Base-by-base conservation (phyloP, 441 rosid genomes). In the Arabidopsis hybrid region DNA sequence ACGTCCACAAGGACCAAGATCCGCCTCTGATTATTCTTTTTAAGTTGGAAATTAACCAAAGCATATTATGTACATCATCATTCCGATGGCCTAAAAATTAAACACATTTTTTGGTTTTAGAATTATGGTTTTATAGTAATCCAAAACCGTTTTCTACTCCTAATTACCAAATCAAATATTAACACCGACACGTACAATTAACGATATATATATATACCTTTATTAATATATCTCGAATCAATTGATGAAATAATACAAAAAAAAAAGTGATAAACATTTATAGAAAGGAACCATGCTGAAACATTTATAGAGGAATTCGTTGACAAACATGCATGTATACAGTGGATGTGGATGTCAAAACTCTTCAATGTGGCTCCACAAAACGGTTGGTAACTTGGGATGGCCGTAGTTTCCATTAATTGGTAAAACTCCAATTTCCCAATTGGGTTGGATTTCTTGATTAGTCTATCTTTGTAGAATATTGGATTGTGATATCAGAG, bases 361-460 rank as follows among this genome's bases (percentile, higher is more conserved):
- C 13, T 56, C 11, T 56, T 56, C 60, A 56, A 56, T 56, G 60
- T 56, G 18, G 60, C 39, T 56, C 61, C 42, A 32, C 39, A 14
- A 8, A 14, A 14, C 61, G 8, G 42, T 34, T 34, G 40, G 61
- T 57, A 49, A 49, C 8, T 49, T 49, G 53, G 53, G 17, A 17
- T 49, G 53, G 53, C 29, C 29, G 16, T 17, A 17, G 4, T 17
- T 14, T 17, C 53, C 53, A 49, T 3, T 49, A 8, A 17, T 49
- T 49, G 29, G 53, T 49, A 8, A 49, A 17, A 49, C 53, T 49
- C 29, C 29, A 49, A 49, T 49, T 49, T 8, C 11, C 6, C 29
- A 17, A 3, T 17, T 17, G 12, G 11, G 51, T 47, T 47, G 51
- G 51, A 14, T 46, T 46, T 6, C 59, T 29, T 29, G 36, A 12